Evolutionary conservation across 202 grass and related monocot species (phyloP), one percentile per base, ranked within the genome.

Genomic region (Bolboschoenoplectus hybrid): DNA sequence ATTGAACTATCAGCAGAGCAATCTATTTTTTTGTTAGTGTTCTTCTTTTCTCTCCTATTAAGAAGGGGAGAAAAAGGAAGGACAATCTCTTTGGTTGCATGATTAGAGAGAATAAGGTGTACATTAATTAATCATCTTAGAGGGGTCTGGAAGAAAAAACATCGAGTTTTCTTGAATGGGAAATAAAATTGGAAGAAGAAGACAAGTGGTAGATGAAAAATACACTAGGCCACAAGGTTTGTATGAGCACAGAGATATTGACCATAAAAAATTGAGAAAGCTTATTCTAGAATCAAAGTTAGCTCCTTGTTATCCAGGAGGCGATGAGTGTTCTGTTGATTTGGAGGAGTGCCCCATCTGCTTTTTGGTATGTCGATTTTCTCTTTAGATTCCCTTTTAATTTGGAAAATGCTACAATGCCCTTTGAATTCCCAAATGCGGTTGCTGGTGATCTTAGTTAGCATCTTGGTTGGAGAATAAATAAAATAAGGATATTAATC

Each of bases 261-360:
- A 98, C 86, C 90, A 94, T 72, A 98, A 96, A 87, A 98, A 98
- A 92, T 88, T 98, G 69, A 94, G 97, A 82, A 98, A 98, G 90
- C 92, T 98, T 56, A 96, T 98, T 86, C 93, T 98, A 35, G 93
- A 98, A 82, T 91, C 97, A 89, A 98, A 98, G 86, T 89, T 98
- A 69, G 93, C 97, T 39, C 97, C 97, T 47, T 98, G 97, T 86
- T 98, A 96, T 84, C 90, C 89, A 13, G 97, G 93, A 72, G 90
- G 85, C 40, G 93, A 98, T 55, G 93, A 94, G 67, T 86, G 87
- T 64, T 50, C 72, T 0, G 82, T 86, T 2, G 88, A 96, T 90
- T 89, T 96, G 47, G 97, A 98, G 89, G 97, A 98, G 74, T 98
- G 97, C 86, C 97, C 97, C 75, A 98, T 98, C 90, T 98, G 97